Percentiles rank a stretch among this genome's conserved stretches.
These are phyloP conservation scores for Colletotrichum cordylinicola DNA, from an alignment of 2,329 filamentous ascomycete species.

Conservation along the genomic window DNA sequence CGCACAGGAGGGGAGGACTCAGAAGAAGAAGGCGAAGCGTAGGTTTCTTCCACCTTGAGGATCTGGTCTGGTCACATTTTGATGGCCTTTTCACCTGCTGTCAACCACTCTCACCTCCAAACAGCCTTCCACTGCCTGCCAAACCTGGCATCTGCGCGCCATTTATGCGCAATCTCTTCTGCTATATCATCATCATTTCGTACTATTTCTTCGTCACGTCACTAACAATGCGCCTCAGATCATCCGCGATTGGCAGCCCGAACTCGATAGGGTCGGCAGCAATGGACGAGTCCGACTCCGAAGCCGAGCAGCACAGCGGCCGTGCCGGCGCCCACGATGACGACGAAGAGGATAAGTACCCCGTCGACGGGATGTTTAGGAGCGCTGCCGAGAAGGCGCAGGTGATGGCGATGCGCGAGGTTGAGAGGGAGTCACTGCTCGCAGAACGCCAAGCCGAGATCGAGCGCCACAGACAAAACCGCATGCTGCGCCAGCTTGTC, in stretches of 20 bases:
- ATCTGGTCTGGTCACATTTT: neutral
- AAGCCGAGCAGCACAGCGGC: constrained; percentile 47
- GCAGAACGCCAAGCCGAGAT: constrained; percentile 86
- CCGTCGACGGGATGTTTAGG: constrained; percentile 85
- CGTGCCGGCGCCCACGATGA: constrained; percentile 46
- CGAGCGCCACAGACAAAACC: constrained; percentile 81
- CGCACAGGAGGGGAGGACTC: constrained; percentile 66
- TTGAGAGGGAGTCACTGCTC: constrained; percentile 88
- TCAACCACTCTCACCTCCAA: neutral
- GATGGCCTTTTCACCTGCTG: neutral
- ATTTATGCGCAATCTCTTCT: neutral
- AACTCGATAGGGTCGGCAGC: constrained; percentile 81
- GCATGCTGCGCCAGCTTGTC: constrained; percentile 79
- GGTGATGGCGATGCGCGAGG: constrained; percentile 87
- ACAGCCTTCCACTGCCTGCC: neutral
- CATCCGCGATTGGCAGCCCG: constrained; percentile 71
- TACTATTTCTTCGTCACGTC: neutral
- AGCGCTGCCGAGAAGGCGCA: constrained; percentile 75
- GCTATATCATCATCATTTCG: neutral
- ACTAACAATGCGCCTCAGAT: constrained; percentile 52
- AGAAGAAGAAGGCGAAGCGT: constrained; percentile 86
- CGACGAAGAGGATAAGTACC: constrained; percentile 73
- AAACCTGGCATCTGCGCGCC: neutral
- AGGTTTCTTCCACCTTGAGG: constrained; percentile 48
- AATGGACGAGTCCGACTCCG: constrained; percentile 87